These are phyloP conservation scores for Magnolia sinica DNA, from an alignment of 164 flowering plant species.

Conservation along the genomic window DNA sequence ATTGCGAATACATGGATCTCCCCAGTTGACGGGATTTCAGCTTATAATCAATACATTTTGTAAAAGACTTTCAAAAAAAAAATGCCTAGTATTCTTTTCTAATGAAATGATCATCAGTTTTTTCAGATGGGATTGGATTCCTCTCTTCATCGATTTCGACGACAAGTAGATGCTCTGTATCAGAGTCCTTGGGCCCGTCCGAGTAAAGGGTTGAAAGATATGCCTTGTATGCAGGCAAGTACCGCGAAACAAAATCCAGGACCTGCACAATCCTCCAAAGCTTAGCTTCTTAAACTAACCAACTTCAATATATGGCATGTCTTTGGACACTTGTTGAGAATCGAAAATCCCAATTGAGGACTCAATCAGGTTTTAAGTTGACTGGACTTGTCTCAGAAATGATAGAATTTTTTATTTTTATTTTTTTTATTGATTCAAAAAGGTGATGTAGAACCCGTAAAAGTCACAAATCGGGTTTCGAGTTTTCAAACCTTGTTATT, in stretches of 20 bases:
- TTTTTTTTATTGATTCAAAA: no score
- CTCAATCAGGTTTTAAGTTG: no score
- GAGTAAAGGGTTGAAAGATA: slow-evolving; percentile 88
- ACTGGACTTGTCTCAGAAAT: no score
- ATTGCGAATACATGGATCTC: neutral
- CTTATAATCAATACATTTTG: neutral
- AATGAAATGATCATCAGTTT: slow-evolving; percentile 2
- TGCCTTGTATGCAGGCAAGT: slow-evolving; percentile 91
- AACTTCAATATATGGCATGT: no score
- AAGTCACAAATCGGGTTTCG: no score
- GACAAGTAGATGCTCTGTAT: slow-evolving; percentile 38
- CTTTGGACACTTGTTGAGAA: no score
- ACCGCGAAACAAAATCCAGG: slow-evolving; percentile 88
- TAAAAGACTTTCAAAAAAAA: neutral
- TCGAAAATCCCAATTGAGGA: no score
- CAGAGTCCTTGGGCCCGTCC: slow-evolving; percentile 85
- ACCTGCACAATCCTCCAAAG: slow-evolving; percentile 44
- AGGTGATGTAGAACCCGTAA: no score
- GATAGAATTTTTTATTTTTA: no score
- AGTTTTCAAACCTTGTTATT: no score
- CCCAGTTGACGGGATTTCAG: no score
- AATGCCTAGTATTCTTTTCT: neutral
- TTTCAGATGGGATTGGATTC: slow-evolving; percentile 24
- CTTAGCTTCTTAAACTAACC: neutral
- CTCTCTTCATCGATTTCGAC: slow-evolving; percentile 32